Evolutionary conservation across 805 yeast genomes (phyloP).

Genomic region (Lipomyces oligophaga): DNA sequence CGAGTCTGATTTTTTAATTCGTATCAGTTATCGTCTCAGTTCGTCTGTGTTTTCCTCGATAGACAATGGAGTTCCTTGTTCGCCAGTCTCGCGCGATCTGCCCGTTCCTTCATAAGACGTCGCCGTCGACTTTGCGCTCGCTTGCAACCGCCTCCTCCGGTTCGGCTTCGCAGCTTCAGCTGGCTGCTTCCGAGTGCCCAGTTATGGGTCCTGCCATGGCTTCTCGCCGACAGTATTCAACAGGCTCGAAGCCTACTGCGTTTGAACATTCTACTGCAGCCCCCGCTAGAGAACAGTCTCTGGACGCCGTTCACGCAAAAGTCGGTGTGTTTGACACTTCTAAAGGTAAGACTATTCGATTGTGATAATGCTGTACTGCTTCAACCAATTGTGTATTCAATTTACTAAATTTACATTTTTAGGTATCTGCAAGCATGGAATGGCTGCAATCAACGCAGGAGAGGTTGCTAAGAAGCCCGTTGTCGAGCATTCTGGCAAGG

Average conservation of each 20-base stretch:
- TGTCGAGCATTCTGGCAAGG: slow-evolving; percentile 32
- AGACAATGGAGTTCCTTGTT: slow-evolving; percentile 80
- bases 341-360: slow-evolving; percentile 24
- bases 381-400: too few relatives aligned
- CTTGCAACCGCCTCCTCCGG: slow-evolving; percentile 41
- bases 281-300: slow-evolving; percentile 28
- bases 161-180: slow-evolving; percentile 33
- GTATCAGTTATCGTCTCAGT: too few relatives aligned
- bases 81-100: slow-evolving; percentile 75
- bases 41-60: too few relatives aligned
- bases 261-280: slow-evolving; percentile 23
- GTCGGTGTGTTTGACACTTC: slow-evolving; percentile 33
- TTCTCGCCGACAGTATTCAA: slow-evolving; percentile 25
- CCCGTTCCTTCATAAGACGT: slow-evolving; percentile 67
- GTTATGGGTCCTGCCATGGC: slow-evolving; percentile 78
- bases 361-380: neutral
- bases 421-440: slow-evolving; percentile 29
- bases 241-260: slow-evolving; percentile 22
- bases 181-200: slow-evolving; percentile 77
- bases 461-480: slow-evolving; percentile 3
- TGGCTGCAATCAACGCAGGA: slow-evolving; percentile 28
- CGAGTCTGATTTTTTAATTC: too few relatives aligned
- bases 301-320: slow-evolving; percentile 31
- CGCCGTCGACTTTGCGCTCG: slow-evolving; percentile 57
- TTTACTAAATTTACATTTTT: neutral